phyloP scores from a whole-genome alignment of 495 filamentous ascomycete genomes.

The Aspergillus diversus region DNA sequence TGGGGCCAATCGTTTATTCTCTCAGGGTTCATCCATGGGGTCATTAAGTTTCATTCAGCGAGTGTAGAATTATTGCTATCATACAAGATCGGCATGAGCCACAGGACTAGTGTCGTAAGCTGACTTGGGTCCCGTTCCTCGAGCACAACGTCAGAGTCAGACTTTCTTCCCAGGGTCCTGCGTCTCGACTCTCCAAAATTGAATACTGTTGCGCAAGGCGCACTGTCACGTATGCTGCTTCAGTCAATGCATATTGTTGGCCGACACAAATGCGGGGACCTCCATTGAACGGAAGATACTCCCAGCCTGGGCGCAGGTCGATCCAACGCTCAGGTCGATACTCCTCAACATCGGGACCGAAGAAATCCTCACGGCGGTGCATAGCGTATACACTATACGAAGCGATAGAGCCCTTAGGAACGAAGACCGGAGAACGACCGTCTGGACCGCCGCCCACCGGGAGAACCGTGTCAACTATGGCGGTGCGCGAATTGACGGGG shows the following conservation, averaged over 20 bases:
- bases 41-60: no score
- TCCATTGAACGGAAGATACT: slow-evolving; percentile 66
- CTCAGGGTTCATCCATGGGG: no score
- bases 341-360: slow-evolving; percentile 44
- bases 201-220: slow-evolving; percentile 35
- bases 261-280: slow-evolving; percentile 62
- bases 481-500: slow-evolving; percentile 46
- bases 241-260: slow-evolving; percentile 59
- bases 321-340: slow-evolving; percentile 38
- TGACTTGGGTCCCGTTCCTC: slow-evolving; percentile 19
- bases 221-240: slow-evolving; percentile 56
- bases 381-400: slow-evolving; percentile 23
- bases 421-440: slow-evolving; percentile 44
- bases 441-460: slow-evolving; percentile 57
- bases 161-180: slow-evolving; percentile 21
- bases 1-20: no score
- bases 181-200: slow-evolving; percentile 31
- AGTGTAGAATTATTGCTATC: no score
- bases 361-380: slow-evolving; percentile 23
- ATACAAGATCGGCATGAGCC: no score
- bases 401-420: slow-evolving; percentile 21
- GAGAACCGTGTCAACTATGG: slow-evolving; percentile 50
- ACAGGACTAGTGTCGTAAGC: not conserved
- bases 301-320: slow-evolving; percentile 49
- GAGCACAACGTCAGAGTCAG: slow-evolving; percentile 24